A percentile compares a stretch with the other conserved stretches of the same genome.
These are phyloP conservation scores for Graphilbum sp. DNA, from an alignment of 2,329 filamentous ascomycete genomes.

Conservation along the genomic window DNA sequence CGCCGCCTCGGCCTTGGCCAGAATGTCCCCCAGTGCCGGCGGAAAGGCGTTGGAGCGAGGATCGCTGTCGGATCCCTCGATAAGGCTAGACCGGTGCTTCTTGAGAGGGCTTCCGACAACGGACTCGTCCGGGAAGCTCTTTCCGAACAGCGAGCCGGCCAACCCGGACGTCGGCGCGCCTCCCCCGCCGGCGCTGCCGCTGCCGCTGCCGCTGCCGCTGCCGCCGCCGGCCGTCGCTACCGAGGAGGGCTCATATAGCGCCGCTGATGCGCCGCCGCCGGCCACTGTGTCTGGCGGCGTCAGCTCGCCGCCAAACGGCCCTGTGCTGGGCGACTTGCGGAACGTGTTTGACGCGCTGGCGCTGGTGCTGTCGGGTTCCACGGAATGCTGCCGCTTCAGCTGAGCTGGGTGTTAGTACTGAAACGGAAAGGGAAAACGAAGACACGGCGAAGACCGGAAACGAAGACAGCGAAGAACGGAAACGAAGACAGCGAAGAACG, in stretches of 20 bases:
- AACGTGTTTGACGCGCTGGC: slow-evolving; percentile 20
- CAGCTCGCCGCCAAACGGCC: slow-evolving; percentile 20
- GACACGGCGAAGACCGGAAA: not conserved
- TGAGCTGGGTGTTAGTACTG: slow-evolving; percentile 20
- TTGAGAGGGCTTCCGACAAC: slow-evolving; percentile 56
- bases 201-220: slow-evolving; percentile 11
- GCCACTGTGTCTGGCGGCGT: slow-evolving; percentile 20
- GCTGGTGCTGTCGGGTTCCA: slow-evolving; percentile 41
- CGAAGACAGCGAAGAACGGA: slow-evolving; percentile 4
- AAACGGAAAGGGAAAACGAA: slow-evolving; percentile 4
- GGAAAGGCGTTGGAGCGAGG: slow-evolving; percentile 13
- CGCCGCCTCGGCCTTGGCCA: slow-evolving; percentile 20
- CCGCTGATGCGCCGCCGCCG: slow-evolving; percentile 2
- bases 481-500: slow-evolving; percentile 6
- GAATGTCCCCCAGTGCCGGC: slow-evolving; percentile 23
- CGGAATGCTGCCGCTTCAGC: slow-evolving; percentile 70
- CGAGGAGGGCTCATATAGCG: not conserved
- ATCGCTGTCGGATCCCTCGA: slow-evolving; percentile 8
- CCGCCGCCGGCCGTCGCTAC: slow-evolving; percentile 7
- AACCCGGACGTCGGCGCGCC: not conserved
- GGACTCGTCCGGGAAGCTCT: slow-evolving; percentile 27
- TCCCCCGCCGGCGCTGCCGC: not conserved
- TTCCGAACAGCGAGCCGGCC: slow-evolving; percentile 19
- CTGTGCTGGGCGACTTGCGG: slow-evolving; percentile 28
- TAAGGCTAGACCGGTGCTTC: slow-evolving; percentile 51